Conservation (phyloP, 495 filamentous ascomycete genomes). For the Podospora bellae-mahoneyi region DNA sequence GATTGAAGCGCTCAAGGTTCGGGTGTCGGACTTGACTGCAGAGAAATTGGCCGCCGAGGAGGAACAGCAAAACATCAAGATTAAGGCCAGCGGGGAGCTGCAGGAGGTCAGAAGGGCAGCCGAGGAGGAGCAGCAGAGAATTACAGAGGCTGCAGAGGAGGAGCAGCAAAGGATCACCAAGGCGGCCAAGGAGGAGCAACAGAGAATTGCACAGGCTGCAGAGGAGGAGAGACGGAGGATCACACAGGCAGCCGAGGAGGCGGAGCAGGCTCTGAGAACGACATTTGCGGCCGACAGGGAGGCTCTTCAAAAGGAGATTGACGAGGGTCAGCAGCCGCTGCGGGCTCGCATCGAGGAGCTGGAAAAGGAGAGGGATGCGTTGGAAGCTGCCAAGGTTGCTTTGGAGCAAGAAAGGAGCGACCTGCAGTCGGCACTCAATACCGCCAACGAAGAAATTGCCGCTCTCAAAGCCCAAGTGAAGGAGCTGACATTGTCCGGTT, state of each 20-base stretch:
- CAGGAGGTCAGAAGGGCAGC: conserved; percentile 20
- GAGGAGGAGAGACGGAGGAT: conserved; percentile 15
- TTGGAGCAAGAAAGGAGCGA: conserved; percentile 39
- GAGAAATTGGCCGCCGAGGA: conserved; percentile 28
- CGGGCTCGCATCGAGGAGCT: conserved; percentile 33
- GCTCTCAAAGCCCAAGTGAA: conserved; percentile 24
- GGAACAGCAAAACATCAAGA: conserved; percentile 19
- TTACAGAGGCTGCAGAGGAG: conserved; percentile 23
- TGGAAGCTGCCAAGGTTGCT: conserved; percentile 27
- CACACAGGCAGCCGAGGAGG: conserved; percentile 14
- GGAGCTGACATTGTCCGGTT: conserved; percentile 23
- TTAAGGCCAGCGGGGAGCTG: conserved; percentile 20
- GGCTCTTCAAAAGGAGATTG: conserved; percentile 24
- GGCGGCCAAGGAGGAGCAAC: conserved; percentile 16
- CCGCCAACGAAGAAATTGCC: conserved; percentile 26
- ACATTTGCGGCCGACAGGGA: conserved; percentile 20
- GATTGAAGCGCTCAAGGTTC: conserved; percentile 8
- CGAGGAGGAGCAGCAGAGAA: conserved; percentile 24
- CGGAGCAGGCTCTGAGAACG: conserved; percentile 10
- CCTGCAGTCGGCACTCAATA: conserved; percentile 24
- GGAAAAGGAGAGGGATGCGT: conserved; percentile 38
- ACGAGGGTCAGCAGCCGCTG: conserved; percentile 21
- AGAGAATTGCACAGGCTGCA: conserved; percentile 14
- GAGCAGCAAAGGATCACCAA: conserved; percentile 26
- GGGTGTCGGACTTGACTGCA: conserved; percentile 20